Base-by-base conservation (phyloP, 2,329 filamentous ascomycete genomes). In the Periconia sp. region DNA sequence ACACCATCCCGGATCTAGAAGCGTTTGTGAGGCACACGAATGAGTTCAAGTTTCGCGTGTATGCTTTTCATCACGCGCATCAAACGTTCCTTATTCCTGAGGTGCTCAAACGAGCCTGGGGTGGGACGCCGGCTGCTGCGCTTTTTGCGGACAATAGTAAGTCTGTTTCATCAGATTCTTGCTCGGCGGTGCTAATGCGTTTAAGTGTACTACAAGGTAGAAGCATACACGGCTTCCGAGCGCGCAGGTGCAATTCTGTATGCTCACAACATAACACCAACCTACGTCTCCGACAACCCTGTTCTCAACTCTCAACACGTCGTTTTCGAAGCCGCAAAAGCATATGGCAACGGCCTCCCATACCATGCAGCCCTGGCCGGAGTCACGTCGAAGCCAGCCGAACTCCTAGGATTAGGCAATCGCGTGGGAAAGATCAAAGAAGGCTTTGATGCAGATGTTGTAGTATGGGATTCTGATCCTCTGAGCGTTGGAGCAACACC, bases 261-360 rank as follows among this genome's bases (percentile, higher is more conserved):
- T 52, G 84, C 87, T 16, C 76, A 80, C 42, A 84, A 81, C 18
- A 73, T 88, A 22, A 86, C 83, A 0, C 78, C 83, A 1, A 79
- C 86, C 16, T 87, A 86, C 51, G 84, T 88, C n/a, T 84, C 80
- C 47, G 84, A 87, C 59, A 88, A 88, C 59, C 85, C 85, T 0
- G 84, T 87, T 0, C 66, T 87, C 40, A 87, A 87, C 53, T 84
- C 84, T 1, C 85, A 87, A 62, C 84, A 87, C 50, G 83, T 88
- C 3, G 71, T 87, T 1, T 85, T 86, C 34, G 85, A 77, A 52
- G 73, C 74, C 4, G 71, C 73, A 3, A 74, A 73, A 42, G 73
- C 73, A 0, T 71, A 75, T 47, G 60, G 61, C 9, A 68, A 72
- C 46, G 71, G 71, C 1, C 41, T 75, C 6, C 67, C 69, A 5